These are phyloP conservation scores for Phaffia australis DNA, from an alignment of 768 basidiomycete species.

Conservation along the genomic window DNA sequence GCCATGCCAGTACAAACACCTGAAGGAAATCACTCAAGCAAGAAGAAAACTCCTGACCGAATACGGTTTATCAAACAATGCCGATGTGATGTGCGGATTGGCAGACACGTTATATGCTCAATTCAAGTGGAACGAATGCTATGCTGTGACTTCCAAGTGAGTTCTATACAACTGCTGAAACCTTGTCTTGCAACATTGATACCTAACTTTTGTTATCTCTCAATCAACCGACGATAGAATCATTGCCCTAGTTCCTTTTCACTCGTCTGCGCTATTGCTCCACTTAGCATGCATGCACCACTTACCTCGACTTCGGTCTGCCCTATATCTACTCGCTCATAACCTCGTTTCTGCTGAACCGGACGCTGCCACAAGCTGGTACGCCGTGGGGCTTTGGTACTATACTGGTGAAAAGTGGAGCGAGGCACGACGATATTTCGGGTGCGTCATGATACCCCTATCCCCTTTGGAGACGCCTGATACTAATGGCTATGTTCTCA, in stretches of 20 bases:
- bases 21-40: conserved; percentile 66
- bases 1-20: conserved; percentile 53
- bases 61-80: conserved; percentile 76
- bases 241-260: conserved; percentile 67
- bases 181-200: not conserved
- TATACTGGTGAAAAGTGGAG: conserved; percentile 73
- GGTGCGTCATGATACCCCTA: conserved; percentile 44
- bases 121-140: conserved; percentile 92
- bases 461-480: not conserved
- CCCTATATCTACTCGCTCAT: conserved; percentile 90
- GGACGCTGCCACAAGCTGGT: conserved; percentile 89
- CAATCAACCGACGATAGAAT: conserved; percentile 48
- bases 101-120: conserved; percentile 80
- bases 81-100: conserved; percentile 79
- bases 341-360: conserved; percentile 91
- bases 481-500: not conserved
- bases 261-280: conserved; percentile 78
- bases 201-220: not conserved
- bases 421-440: conserved; percentile 88
- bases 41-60: conserved; percentile 69
- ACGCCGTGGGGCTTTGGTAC: conserved; percentile 97
- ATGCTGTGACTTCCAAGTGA: conserved; percentile 69
- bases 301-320: conserved; percentile 76
- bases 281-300: conserved; percentile 99
- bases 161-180: conserved; percentile 6